Conservation (phyloP, 2,329 filamentous ascomycete species). For the Clonostachys byssicola region DNA sequence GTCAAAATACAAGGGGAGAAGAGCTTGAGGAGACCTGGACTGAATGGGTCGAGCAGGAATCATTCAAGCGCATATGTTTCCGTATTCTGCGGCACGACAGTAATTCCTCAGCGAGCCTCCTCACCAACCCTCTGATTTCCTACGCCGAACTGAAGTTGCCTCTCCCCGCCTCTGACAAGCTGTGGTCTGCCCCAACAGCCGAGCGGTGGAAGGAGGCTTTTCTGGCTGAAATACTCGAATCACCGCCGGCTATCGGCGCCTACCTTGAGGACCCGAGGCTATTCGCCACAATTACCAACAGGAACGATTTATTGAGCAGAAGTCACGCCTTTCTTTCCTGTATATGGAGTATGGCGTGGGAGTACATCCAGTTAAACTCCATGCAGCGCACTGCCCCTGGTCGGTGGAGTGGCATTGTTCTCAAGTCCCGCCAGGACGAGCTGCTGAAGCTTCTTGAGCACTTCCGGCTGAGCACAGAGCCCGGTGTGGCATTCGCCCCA, state of each 20-base stretch:
- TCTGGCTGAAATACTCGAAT: not conserved
- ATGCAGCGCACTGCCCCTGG: constrained; percentile 12
- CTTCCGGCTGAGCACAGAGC: constrained; percentile 5
- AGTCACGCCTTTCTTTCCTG: constrained; percentile 11
- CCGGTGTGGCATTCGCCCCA: constrained; percentile 4
- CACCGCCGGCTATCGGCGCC: constrained; percentile 5
- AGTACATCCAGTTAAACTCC: constrained; percentile 18
- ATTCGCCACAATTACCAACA: not conserved
- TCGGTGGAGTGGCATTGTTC: constrained; percentile 17
- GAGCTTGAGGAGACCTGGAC: constrained; percentile 14
- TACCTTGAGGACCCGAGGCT: constrained; percentile 9
- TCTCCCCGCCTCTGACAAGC: constrained; percentile 10
- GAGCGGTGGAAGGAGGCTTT: constrained; percentile 15
- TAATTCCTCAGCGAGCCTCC: constrained; percentile 17
- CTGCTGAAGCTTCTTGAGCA: constrained; percentile 10
- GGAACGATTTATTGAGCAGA: constrained; percentile 4
- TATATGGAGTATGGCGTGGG: constrained; percentile 19
- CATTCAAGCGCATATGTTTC: constrained; percentile 20
- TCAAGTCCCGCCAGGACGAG: constrained; percentile 17
- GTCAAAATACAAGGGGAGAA: not conserved
- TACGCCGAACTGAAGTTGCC: constrained; percentile 21
- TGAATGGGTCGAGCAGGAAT: constrained; percentile 19
- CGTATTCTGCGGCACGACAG: constrained; percentile 19
- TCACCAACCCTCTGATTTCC: constrained; percentile 19
- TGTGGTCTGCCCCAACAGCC: constrained; percentile 15